Base-by-base conservation (phyloP, 2,329 filamentous ascomycete species). In the Colletotrichum somersetense region DNA sequence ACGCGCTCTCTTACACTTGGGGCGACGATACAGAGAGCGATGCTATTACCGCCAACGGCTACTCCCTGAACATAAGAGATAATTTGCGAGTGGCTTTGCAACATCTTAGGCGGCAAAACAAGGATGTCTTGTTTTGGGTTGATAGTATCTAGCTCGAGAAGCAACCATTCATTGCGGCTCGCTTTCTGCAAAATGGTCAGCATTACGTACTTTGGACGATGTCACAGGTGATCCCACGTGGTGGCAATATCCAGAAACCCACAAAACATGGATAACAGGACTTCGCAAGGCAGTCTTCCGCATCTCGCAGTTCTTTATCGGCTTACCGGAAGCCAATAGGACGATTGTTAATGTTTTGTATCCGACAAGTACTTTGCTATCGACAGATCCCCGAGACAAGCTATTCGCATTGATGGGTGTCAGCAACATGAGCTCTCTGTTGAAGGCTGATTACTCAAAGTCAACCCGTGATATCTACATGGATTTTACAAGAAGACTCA, bases 1-100 rank as follows among this genome's bases (percentile, higher is more conserved):
- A 62, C 16, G 42, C 58, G 11, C 40, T 62, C 8, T 62, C 42
- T 12, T 50, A 62, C 5, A 26, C 44, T 12, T 62, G 42, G 58
- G 40, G 33, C 5, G 58, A 62, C 10, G 40, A 26, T 42, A 12
- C 10, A 0, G 10, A 20, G 20, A 12, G 2, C 12, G 42, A 33
- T 33, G 12, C 16, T 12, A 62, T 62, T 18, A 20, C 11, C n/a
- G 58, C 8, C 42, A 62, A 62, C 16, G 42, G 38, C 12, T 11
- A 18, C 40, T 8, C 4, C 1, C 12, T 62, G 16, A 35, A 5
- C 11, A 20, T 48, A 46, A 62, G 42, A 11, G 30, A 20, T 1
- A 50, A 48, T n/a, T 26, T 62, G 10, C 30, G 1, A 20, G 30
- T 26, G 12, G 58, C 58, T 18, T 48, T 62, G 7, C n/a, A 48